Evolutionary conservation across 108 stramenopile genomes (phyloP).

Genomic region (Fragilaria crotonensis): DNA sequence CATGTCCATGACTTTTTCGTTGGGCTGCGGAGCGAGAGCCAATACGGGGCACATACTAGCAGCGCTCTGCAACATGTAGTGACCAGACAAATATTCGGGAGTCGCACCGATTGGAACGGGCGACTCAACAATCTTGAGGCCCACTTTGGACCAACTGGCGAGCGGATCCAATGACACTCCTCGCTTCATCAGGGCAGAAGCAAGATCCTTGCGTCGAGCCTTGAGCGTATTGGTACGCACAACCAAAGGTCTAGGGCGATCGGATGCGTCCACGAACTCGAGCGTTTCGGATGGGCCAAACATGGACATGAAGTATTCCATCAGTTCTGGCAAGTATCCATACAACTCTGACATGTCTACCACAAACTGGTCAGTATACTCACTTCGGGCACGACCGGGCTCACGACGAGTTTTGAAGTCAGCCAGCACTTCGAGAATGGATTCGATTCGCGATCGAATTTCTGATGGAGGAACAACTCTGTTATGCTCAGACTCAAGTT

Average conservation of each 20-base stretch:
- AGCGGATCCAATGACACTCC: conserved; percentile 96
- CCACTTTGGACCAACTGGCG: conserved; percentile 97
- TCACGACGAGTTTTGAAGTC: conserved; percentile 88
- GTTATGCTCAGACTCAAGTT: conserved; percentile 78
- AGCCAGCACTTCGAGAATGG: conserved; percentile 85
- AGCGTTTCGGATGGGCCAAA: conserved; percentile 89
- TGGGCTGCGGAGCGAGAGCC: conserved; percentile 90
- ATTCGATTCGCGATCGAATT: conserved; percentile 82
- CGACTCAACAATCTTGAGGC: conserved; percentile 94
- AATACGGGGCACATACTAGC: conserved; percentile 97
- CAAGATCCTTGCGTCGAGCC: conserved; percentile 93
- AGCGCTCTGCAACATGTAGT: conserved; percentile 99
- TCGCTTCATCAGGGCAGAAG: conserved; percentile 93
- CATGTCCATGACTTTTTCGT: conserved; percentile 96
- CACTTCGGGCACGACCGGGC: conserved; percentile 77
- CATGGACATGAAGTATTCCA: conserved; percentile 92
- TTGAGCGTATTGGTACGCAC: conserved; percentile 98
- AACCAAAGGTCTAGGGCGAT: conserved; percentile 91
- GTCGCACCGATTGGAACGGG: conserved; percentile 98
- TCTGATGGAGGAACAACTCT: conserved; percentile 89
- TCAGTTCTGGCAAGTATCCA: conserved; percentile 94
- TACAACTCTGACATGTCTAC: conserved; percentile 89
- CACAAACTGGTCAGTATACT: conserved; percentile 88
- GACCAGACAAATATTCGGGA: conserved; percentile 97
- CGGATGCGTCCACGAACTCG: conserved; percentile 95